Evolutionary conservation across 2,329 filamentous ascomycete species (phyloP), one percentile per base, ranked within the genome.

Genomic region (Botryotinia calthae): DNA sequence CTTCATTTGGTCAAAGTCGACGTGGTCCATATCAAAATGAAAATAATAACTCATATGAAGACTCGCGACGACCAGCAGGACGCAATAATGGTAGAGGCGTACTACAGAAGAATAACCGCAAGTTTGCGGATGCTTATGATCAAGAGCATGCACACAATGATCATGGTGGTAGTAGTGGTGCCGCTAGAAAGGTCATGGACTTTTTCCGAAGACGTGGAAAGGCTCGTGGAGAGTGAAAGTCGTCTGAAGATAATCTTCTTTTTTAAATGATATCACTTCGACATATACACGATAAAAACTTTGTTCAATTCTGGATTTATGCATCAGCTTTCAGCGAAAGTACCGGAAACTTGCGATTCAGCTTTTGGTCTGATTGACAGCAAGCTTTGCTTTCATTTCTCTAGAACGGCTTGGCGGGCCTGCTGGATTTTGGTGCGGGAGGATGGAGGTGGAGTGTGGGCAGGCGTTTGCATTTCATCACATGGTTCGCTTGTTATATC

Each of bases 101-200:
- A 18, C 84, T 96, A 63, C 92, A 96, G 79, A 97, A 97, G 84
- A 91, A 90, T 81, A 94, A 95, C 82, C 90, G 94, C 73, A 90
- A 89, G 76, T 97, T 99, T 78, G 91, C 89, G 1, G 94, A 98
- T 79, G 94, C 93, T 2, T 98, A 97, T 81, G 94, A 97, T 74
- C 88, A 90, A 75, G 91, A 93, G 77, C 87, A 89, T 73, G 90
- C 82, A 51, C 86, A 86, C 70, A 88, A 90, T 70, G 90, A 94
- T 79, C 77, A 81, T 69, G 90, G 90, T 46, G 95, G 95, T 62
- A 97, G 93, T 82, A 95, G 91, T 76, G 93, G 93, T 72, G 93
- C 94, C 4, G 94, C 95, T 22, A 91, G 95, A 81, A 90, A 94
- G 80, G 96, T 99, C 56, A 98, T 99, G 95, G 95, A 99, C 84